Evolutionary conservation across 2,329 filamentous ascomycete species (phyloP).

Genomic region (Calcarisporium arbuscula): DNA sequence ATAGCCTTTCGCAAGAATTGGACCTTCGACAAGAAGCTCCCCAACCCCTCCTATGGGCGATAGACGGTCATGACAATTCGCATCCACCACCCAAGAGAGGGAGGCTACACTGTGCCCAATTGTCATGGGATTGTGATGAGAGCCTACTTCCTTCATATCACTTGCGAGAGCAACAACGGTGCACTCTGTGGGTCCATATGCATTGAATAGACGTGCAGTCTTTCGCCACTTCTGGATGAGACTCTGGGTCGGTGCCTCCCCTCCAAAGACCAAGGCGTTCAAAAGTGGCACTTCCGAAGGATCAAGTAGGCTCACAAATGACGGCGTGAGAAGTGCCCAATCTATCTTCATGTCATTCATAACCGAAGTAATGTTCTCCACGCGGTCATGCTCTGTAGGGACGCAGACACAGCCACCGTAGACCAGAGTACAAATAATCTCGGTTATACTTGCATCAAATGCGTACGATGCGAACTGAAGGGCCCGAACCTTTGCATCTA

Average conservation of each 20-base stretch:
- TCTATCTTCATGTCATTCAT: constrained; percentile 12
- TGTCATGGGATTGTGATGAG: neutral
- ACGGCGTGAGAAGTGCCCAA: constrained; percentile 18
- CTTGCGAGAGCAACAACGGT: neutral
- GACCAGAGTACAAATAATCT: constrained; percentile 10
- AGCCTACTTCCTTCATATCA: neutral
- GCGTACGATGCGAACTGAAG: constrained; percentile 18
- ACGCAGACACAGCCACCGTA: constrained; percentile 17
- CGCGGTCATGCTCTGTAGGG: constrained; percentile 13
- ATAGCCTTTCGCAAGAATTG: neutral
- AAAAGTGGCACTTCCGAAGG: constrained; percentile 5
- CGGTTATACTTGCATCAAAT: constrained; percentile 16
- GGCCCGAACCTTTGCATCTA: constrained; percentile 9
- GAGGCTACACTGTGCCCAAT: neutral
- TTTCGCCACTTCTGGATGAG: constrained; percentile 1
- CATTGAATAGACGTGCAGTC: constrained; percentile 1
- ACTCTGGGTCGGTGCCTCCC: constrained; percentile 12
- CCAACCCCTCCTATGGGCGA: neutral
- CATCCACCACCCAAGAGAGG: neutral
- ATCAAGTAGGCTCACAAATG: constrained; percentile 16
- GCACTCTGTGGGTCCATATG: constrained; percentile 5
- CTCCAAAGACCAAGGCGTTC: constrained; percentile 8
- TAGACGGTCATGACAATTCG: neutral
- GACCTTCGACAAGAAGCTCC: neutral
- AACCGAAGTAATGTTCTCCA: constrained; percentile 7